A percentile compares a stretch with the other conserved stretches of the same genome.
Evolutionary conservation across 169 alveolate genomes (phyloP).

Genomic region (Plasmodium vivax): DNA sequence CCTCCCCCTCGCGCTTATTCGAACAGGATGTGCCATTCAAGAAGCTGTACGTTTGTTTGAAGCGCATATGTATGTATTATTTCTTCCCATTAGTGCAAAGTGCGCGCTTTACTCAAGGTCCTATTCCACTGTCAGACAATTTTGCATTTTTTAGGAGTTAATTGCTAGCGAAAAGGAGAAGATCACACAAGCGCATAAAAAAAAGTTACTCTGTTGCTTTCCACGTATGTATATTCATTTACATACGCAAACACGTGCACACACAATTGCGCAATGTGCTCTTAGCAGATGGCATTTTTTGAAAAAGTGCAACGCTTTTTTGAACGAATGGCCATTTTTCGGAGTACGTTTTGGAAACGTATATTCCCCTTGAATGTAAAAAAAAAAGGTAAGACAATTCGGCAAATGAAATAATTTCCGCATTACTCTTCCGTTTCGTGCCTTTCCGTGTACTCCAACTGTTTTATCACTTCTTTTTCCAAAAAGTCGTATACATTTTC

Average conservation of each 20-base stretch:
- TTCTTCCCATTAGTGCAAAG: neutral
- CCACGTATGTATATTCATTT: neutral
- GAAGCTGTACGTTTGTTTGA: neutral
- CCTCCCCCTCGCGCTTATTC: neutral
- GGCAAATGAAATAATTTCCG: neutral
- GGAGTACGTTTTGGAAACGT: constrained; percentile 14
- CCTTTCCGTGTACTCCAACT: constrained; percentile 70
- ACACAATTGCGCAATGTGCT: neutral
- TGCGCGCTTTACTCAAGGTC: neutral
- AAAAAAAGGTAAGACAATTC: constrained; percentile 59
- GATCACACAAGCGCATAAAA: neutral
- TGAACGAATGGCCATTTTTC: constrained; percentile 25
- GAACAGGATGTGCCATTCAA: neutral
- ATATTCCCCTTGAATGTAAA: neutral
- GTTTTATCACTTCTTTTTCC: constrained; percentile 65
- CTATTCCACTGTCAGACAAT: neutral
- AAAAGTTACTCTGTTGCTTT: neutral
- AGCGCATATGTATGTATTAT: neutral
- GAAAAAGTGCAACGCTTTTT: neutral
- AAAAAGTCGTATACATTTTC: constrained; percentile 82
- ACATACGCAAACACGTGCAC: neutral
- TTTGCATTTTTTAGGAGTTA: neutral
- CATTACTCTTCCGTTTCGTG: constrained; percentile 58
- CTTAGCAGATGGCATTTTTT: neutral
- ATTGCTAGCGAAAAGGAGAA: neutral